These are phyloP conservation scores for Lentinus polychrous DNA, from an alignment of 1,284 basidiomycete genomes.

Conservation along the genomic window DNA sequence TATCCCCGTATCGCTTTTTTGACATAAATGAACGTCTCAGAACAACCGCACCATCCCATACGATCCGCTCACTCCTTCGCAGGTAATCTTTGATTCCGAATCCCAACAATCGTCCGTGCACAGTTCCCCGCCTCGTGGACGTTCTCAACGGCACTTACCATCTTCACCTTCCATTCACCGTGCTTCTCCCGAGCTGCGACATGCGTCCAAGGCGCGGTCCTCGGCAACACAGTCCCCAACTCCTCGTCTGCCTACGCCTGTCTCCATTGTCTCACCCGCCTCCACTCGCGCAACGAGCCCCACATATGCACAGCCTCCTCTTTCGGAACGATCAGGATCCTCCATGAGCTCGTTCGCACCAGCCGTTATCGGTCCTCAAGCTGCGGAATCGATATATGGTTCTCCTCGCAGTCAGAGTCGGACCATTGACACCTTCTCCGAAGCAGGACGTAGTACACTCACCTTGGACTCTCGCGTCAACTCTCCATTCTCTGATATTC, in stretches of 20 bases:
- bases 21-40: conserved; percentile 25
- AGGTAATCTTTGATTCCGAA: conserved; percentile 36
- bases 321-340: conserved; percentile 12
- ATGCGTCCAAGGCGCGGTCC: conserved; percentile 3
- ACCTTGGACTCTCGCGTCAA: conserved; percentile 14
- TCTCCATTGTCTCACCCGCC: conserved; percentile 12
- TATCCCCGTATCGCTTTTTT: too few species aligned
- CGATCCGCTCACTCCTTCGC: conserved; percentile 39
- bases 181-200: not conserved
- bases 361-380: conserved; percentile 15
- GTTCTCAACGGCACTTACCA: conserved; percentile 6
- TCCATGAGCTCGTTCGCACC: conserved; percentile 21
- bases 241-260: conserved; percentile 13
- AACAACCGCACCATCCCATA: conserved; percentile 37
- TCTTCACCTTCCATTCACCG: conserved; percentile 5
- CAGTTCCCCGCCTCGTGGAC: too few species aligned
- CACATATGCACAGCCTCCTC: not conserved
- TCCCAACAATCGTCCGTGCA: not conserved
- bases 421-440: conserved; percentile 4
- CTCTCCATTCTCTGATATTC: conserved; percentile 23
- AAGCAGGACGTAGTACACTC: conserved; percentile 4
- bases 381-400: conserved; percentile 15
- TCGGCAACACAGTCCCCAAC: conserved; percentile 10
- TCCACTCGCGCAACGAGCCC: conserved; percentile 11
- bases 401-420: conserved; percentile 15